Evolutionary conservation across 1,284 basidiomycete genomes (phyloP).

Genomic region (Puccinia novopanici): DNA sequence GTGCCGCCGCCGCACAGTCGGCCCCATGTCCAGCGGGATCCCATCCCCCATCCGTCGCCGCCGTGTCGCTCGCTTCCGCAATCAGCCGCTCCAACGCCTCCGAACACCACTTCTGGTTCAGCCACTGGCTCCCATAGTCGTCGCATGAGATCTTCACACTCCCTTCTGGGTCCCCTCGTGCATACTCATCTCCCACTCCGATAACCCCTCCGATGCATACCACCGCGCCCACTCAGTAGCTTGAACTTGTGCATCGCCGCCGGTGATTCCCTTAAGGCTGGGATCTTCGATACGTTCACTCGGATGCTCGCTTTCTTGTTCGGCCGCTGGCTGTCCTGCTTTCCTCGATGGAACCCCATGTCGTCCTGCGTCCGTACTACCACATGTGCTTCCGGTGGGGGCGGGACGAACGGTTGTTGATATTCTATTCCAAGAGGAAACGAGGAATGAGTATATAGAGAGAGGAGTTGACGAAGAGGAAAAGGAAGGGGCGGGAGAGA

Average conservation of each 20-base stretch:
- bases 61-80: not conserved
- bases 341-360: conserved; percentile 39
- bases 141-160: conserved; percentile 37
- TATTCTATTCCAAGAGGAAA: conserved; percentile 13
- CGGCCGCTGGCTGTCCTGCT: conserved; percentile 32
- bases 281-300: conserved; percentile 24
- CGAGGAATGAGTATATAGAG: too few relatives aligned
- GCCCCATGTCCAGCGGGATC: conserved; percentile 21
- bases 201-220: not conserved
- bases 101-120: conserved; percentile 47
- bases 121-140: conserved; percentile 6
- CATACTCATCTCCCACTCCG: conserved; percentile 15
- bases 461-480: too few relatives aligned
- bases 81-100: conserved; percentile 36
- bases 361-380: conserved; percentile 39
- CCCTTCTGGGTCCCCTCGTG: conserved; percentile 33
- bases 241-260: conserved; percentile 48
- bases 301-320: conserved; percentile 40
- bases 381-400: conserved; percentile 34
- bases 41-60: conserved; percentile 28
- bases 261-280: not conserved
- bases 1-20: not conserved
- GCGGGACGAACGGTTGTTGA: conserved; percentile 42
- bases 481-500: not conserved
- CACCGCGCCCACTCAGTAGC: conserved; percentile 31